Evolutionary conservation across 495 filamentous ascomycete species (phyloP), one percentile per base, ranked within the genome.

Genomic region (Annulohypoxylon moriforme): DNA sequence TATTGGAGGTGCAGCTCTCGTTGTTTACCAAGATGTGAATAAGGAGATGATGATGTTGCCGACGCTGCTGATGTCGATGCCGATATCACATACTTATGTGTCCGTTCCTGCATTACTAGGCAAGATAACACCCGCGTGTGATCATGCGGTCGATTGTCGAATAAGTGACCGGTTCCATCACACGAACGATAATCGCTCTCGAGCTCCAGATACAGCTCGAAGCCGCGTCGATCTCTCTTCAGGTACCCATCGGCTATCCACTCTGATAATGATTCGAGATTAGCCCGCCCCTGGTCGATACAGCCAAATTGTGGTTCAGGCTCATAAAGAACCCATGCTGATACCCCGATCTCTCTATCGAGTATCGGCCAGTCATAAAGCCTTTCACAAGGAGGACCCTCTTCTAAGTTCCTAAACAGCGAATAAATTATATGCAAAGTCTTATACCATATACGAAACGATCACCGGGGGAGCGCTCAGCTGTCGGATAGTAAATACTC

Each of bases 261-360:
- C 71, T 20, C 40, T 63, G 65, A 69, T 69, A 69, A 73, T 73
- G 61, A 69, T 31, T 73, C 44, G 71, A 73, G 65, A 73, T 73
- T 73, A 73, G 53, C 56, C 49, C 56, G 47, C 65, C 65, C 71
- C 71, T 52, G 44, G 70, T 69, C 65, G 27, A 69, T 61, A 64
- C 60, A 57, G 65, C 64, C 70, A 52, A 57, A 34, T 56, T 69
- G 16, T 66, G 65, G 71, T 69, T 73, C 71, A 66, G 65, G 65
- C 66, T 68, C 65, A 56, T 62, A 57, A 64, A 31, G 36, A 10
- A 73, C 25, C 71, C 66, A 72, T 68, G 70, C 25, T 59, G n/a
- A 29, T 61, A 18, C 57, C 71, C 71, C 60, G 55, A 69, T 69
- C 57, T 58, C 36, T 53, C 64, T 61, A 52, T 65, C 70, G 56